Evolutionary conservation across 495 filamentous ascomycete genomes (phyloP).

Genomic region (Pyrenopolyporus hunteri): DNA sequence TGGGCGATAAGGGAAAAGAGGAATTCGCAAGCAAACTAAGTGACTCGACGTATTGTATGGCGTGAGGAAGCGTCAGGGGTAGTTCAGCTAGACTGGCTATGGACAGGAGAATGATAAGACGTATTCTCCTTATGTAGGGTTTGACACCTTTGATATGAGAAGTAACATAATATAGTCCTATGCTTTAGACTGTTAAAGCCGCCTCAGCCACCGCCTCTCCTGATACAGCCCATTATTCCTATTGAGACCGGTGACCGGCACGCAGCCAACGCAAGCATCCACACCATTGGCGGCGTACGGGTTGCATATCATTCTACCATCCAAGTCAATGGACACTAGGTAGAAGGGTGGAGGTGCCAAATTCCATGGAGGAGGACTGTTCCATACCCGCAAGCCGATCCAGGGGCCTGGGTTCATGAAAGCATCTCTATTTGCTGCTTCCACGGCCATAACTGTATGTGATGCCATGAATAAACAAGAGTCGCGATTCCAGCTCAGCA

Average conservation of each 20-base stretch:
- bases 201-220: background rate
- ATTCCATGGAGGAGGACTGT: background rate
- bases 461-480: background rate
- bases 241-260: background rate
- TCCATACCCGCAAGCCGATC: conserved; percentile 1
- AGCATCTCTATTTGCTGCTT: background rate
- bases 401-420: conserved; percentile 6
- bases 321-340: background rate
- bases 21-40: background rate
- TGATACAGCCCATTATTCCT: background rate
- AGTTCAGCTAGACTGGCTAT: too few relatives aligned
- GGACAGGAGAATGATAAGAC: too few relatives aligned
- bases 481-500: background rate
- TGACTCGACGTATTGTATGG: too few relatives aligned
- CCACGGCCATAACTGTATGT: background rate
- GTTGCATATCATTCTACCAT: background rate
- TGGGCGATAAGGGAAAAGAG: background rate
- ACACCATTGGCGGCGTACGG: background rate
- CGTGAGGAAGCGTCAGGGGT: too few relatives aligned
- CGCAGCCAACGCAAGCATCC: background rate
- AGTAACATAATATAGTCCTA: too few relatives aligned
- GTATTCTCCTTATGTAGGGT: too few relatives aligned
- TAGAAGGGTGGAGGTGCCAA: background rate
- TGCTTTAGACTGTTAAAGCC: too few relatives aligned
- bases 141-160: too few relatives aligned